phyloP scores from a whole-genome alignment of 140 eudicot species.

The Oenanthe javanica region DNA sequence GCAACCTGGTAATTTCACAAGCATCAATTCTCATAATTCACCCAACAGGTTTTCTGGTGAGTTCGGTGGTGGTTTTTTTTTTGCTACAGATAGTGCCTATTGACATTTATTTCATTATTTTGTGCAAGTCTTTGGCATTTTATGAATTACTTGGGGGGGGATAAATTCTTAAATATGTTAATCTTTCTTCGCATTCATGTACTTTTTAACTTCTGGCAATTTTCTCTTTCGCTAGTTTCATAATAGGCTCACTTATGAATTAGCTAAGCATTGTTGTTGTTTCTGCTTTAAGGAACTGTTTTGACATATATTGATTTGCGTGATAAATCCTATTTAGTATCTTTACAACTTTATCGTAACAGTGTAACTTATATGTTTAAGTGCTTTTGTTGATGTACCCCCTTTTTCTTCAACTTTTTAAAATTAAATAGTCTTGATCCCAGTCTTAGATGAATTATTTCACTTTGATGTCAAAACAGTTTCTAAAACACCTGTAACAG shows the following conservation, averaged over 20 bases:
- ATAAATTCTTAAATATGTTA: neutral
- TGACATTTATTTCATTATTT: neutral
- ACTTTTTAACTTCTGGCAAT: neutral
- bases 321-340: neutral
- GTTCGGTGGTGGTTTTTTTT: neutral
- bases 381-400: neutral
- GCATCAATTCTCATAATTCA: constrained; percentile 33
- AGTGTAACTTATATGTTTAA: neutral
- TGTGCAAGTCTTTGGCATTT: neutral
- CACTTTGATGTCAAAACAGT: constrained; percentile 27
- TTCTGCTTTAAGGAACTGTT: neutral
- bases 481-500: constrained; percentile 74
- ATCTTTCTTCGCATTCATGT: neutral
- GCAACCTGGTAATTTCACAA: constrained; percentile 41
- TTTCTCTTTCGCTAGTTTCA: neutral
- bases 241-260: neutral
- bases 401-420: too few species aligned
- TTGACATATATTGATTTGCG: neutral
- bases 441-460: neutral
- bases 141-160: neutral
- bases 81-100: neutral
- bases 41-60: constrained; percentile 57
- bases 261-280: neutral
- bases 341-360: neutral
- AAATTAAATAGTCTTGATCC: neutral